Evolutionary conservation across 106 monocot species (phyloP).

Genomic region (Gastrodia elata): DNA sequence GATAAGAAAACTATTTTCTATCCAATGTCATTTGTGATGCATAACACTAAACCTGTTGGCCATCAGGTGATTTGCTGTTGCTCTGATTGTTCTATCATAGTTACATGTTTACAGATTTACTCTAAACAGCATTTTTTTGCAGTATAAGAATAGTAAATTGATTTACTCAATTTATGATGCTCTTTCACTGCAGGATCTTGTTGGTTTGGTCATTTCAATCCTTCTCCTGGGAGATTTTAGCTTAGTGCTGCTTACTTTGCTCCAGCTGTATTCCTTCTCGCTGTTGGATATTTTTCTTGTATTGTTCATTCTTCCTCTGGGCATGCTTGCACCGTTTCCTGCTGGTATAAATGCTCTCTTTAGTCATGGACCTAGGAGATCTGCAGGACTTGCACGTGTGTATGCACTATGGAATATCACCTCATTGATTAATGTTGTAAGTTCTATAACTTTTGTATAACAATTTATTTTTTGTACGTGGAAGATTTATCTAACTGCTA

Average conservation of each 20-base stretch:
- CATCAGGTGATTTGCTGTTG: slow-evolving; percentile 50
- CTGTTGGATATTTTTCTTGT: slow-evolving; percentile 80
- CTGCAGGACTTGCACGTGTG: slow-evolving; percentile 82
- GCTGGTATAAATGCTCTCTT: slow-evolving; percentile 97
- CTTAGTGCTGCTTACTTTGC: slow-evolving; percentile 91
- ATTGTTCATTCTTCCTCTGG: slow-evolving; percentile 88
- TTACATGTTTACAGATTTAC: background rate
- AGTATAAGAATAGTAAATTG: background rate
- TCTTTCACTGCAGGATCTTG: slow-evolving; percentile 63
- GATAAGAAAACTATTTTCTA: slow-evolving; percentile 72
- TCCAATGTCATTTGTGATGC: slow-evolving; percentile 76
- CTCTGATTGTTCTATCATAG: background rate
- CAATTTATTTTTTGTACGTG: no score
- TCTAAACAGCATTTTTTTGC: background rate
- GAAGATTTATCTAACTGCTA: no score
- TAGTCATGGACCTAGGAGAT: slow-evolving; percentile 91
- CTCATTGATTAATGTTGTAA: slow-evolving; percentile 93
- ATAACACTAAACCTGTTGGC: slow-evolving; percentile 79
- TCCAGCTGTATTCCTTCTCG: slow-evolving; percentile 87
- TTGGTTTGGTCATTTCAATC: slow-evolving; percentile 88
- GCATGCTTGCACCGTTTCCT: slow-evolving; percentile 87
- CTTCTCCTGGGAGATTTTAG: slow-evolving; percentile 90
- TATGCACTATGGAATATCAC: slow-evolving; percentile 95
- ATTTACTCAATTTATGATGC: background rate
- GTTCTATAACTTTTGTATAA: slow-evolving; percentile 17